Evolutionary conservation across 352 stramenopile species (phyloP), one percentile per base, ranked within the genome.

Genomic region (Pilasporangium apinafurcum): DNA sequence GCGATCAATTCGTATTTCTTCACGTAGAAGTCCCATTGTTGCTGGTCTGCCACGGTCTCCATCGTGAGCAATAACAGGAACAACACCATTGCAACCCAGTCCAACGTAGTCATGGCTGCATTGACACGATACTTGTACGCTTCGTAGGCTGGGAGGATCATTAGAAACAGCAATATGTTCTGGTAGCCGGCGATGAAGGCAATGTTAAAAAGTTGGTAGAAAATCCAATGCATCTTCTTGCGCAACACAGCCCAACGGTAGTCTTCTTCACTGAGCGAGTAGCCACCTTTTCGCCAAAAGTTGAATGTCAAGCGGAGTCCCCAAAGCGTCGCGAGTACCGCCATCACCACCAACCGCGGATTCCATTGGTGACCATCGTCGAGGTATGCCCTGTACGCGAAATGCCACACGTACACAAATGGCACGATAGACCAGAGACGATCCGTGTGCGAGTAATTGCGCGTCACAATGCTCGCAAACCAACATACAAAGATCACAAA

Each of bases 401-500:
- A 84, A 48, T 90, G 74, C 82, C 83, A 96, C 13, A 78, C 67
- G 53, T 95, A 97, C 1, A 95, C 28, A 37, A 79, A 58, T 10
- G 91, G 91, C 40, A 77, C 77, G 44, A 97, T 84, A 18, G 76
- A 95, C 91, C 91, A 97, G 31, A 97, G 27, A n/a, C 94, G 94
- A 43, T 97, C 91, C 0, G 88, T 86, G 71, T 96, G 86, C 47
- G 77, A 95, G 55, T 92, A 89, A 53, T 97, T 97, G 51, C 60
- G 55, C n/a, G 85, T 94, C 37, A 80, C 25, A 37, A 83, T 62
- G 50, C 74, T 86, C 9, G 62, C 68, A 28, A 84, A 12, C 71
- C 70, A 86, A 55, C 63, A 80, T 45, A 66, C 20, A 17, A 71
- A 59, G 38, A 74, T 55, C 16, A 76, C 30, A 28, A 51, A 51